Evolutionary conservation across 2,329 filamentous ascomycete genomes (phyloP), one percentile per base, ranked within the genome.

Genomic region (Stachybotrys chartarum): DNA sequence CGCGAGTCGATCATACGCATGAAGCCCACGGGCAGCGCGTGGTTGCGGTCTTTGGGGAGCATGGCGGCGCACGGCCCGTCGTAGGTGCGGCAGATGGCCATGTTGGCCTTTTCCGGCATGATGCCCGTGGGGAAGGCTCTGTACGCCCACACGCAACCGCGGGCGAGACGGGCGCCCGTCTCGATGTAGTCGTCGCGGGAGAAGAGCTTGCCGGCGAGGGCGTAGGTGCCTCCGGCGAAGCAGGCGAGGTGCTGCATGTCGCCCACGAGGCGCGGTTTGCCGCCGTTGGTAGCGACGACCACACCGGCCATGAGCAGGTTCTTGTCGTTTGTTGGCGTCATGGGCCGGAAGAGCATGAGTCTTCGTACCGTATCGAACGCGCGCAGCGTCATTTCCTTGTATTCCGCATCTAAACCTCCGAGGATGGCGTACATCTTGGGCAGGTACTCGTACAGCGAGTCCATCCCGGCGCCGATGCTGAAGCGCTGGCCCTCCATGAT

Each of bases 141-240:
- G 59, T 85, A 85, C 0, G 79, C 79, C 80, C 81, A 85, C 0
- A 75, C 76, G 58, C 50, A 52, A 14, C 80, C 80, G 39, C 76
- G 72, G 0, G 80, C 76, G 14, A 84, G 69, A 54, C 75, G 75
- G 55, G 75, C 72, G 7, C 75, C 81, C 3, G 78, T 70, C 8
- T 69, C 65, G 30, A 83, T 69, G 57, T 83, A 76, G n/a, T 74
- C 70, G 0, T 72, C 65, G 1, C 77, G 74, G 55, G 69, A 64
- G 58, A 87, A 82, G 45, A 89, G 72, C 54, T 78, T 81, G 1
- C 85, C 82, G 6, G 79, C 84, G 42, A 90, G 77, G 1, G 75
- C 85, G 44, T 87, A 83, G 76, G 87, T 83, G n/a, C 85, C 87
- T 3, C 86, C 86, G 1, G 81, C 75, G 64, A 87, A 90, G 68